These are phyloP conservation scores for Fusarium palustre DNA, from an alignment of 2,329 filamentous ascomycete genomes.

Conservation along the genomic window DNA sequence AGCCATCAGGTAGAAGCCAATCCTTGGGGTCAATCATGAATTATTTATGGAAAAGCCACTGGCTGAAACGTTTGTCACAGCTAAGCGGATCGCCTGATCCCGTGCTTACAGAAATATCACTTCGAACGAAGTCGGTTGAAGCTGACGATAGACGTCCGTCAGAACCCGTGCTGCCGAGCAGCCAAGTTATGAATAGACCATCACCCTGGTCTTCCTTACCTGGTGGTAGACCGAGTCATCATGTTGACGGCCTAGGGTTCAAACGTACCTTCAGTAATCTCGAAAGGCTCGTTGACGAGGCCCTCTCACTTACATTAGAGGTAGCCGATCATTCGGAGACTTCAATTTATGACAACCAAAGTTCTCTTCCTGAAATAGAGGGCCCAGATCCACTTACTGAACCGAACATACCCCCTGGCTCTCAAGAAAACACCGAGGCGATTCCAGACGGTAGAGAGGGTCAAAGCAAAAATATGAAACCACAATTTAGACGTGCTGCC, in stretches of 20 bases:
- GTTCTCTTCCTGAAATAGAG: slow-evolving; percentile 16
- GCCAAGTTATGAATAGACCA: slow-evolving; percentile 30
- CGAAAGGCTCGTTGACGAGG: slow-evolving; percentile 61
- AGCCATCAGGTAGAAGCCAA: slow-evolving; percentile 36
- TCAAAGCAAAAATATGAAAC: slow-evolving; percentile 13
- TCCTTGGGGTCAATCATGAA: slow-evolving; percentile 49
- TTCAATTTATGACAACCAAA: slow-evolving; percentile 16
- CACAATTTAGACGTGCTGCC: slow-evolving; percentile 43
- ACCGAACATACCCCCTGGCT: slow-evolving; percentile 7
- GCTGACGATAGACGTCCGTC: slow-evolving; percentile 39
- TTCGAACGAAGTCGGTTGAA: slow-evolving; percentile 21
- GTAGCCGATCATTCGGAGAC: slow-evolving; percentile 51
- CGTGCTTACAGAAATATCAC: slow-evolving; percentile 47
- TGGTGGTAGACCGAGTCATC: slow-evolving; percentile 37
- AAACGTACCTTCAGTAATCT: slow-evolving; percentile 56
- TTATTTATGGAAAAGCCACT: slow-evolving; percentile 51
- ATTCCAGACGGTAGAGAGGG: slow-evolving; percentile 18
- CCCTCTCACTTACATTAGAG: slow-evolving; percentile 57
- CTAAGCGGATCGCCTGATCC: slow-evolving; percentile 44
- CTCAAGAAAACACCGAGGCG: slow-evolving; percentile 19
- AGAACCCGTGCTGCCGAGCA: slow-evolving; percentile 37
- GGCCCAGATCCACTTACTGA: slow-evolving; percentile 10
- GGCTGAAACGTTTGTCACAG: slow-evolving; percentile 51
- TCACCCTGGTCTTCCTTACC: slow-evolving; percentile 36
- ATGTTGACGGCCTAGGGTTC: slow-evolving; percentile 49